Percentiles rank a stretch among this genome's conserved stretches.
Evolutionary conservation across 2,329 filamentous ascomycete genomes (phyloP).

Genomic region (Cercospora beticola): DNA sequence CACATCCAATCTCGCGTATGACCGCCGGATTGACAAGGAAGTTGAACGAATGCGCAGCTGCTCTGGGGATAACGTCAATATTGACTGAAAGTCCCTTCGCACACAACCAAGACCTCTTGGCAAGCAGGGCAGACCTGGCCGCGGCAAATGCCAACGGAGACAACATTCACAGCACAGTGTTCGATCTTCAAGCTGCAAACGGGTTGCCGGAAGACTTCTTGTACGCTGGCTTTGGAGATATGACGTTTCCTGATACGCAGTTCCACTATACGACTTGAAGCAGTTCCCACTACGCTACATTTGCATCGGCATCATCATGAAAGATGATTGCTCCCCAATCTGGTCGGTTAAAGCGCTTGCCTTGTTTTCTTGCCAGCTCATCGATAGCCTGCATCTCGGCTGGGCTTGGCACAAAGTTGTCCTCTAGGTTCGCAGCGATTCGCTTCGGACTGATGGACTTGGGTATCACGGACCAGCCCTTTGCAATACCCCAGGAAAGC

Average conservation of each 20-base stretch:
- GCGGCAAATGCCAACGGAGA: not conserved
- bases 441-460: constrained; percentile 35
- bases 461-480: constrained; percentile 39
- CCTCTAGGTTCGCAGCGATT: constrained; percentile 20
- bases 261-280: constrained; percentile 1
- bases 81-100: constrained; percentile 28
- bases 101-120: not conserved
- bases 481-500: constrained; percentile 40
- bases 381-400: constrained; percentile 27
- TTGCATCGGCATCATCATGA: constrained; percentile 38
- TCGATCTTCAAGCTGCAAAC: constrained; percentile 10
- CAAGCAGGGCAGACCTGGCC: not conserved
- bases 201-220: constrained; percentile 17
- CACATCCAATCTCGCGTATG: constrained; percentile 22
- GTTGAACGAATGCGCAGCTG: constrained; percentile 18
- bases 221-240: constrained; percentile 14
- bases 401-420: constrained; percentile 15
- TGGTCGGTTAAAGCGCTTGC: constrained; percentile 49
- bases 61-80: constrained; percentile 16
- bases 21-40: constrained; percentile 20
- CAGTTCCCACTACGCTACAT: not conserved
- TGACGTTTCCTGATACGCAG: constrained; percentile 15
- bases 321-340: constrained; percentile 49
- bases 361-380: constrained; percentile 37
- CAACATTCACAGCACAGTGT: not conserved